These are phyloP conservation scores for Acanthochlamys bracteata DNA, from an alignment of 106 monocot species.

Conservation along the genomic window DNA sequence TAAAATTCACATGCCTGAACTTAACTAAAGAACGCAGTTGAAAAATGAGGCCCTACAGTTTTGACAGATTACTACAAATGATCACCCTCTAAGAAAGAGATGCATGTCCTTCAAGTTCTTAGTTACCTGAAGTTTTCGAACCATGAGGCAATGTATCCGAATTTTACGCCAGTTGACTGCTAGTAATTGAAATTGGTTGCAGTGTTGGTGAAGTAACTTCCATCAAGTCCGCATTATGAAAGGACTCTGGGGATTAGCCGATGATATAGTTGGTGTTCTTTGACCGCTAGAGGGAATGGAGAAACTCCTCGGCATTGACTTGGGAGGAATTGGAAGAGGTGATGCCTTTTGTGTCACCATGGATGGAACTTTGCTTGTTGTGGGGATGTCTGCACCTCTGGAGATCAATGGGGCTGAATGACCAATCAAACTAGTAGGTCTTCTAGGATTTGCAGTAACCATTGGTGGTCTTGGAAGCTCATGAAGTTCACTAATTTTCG, in stretches of 20 bases:
- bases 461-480: conserved; percentile 61
- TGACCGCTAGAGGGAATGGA: conserved; percentile 54
- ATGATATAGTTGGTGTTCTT: conserved; percentile 20
- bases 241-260: conserved; percentile 7
- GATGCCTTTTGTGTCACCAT: conserved; percentile 19
- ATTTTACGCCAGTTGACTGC: neutral
- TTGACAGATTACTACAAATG: too few relatives aligned
- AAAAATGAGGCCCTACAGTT: too few relatives aligned
- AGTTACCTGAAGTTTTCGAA: too few relatives aligned
- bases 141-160: neutral
- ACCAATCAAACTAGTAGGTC: conserved; percentile 28
- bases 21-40: too few relatives aligned
- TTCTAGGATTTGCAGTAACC: conserved; percentile 3
- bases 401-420: conserved; percentile 49
- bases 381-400: conserved; percentile 15
- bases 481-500: conserved; percentile 53
- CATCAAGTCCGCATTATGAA: conserved; percentile 8
- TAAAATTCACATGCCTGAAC: too few relatives aligned
- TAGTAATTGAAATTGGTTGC: conserved; percentile 15
- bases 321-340: conserved; percentile 43
- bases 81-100: too few relatives aligned
- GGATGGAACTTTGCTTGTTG: conserved; percentile 9
- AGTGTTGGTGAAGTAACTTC: conserved; percentile 25
- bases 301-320: conserved; percentile 34
- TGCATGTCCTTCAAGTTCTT: too few relatives aligned